Evolutionary conservation across 2,329 filamentous ascomycete genomes (phyloP).

Genomic region (Fusarium keratoplasticum): DNA sequence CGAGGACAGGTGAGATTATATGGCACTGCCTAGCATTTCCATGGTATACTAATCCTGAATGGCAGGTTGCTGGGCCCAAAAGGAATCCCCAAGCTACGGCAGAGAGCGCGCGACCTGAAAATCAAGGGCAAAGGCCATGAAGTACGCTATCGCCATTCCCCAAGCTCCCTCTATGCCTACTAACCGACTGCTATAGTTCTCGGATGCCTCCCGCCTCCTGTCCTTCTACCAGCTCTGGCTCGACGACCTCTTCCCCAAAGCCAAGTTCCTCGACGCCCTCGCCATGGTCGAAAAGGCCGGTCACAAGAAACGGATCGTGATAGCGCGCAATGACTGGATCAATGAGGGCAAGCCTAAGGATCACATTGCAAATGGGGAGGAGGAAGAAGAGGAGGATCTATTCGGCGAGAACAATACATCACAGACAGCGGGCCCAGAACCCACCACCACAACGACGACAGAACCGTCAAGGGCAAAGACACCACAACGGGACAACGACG

Average conservation of each 20-base stretch:
- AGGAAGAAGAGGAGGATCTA: conserved; percentile 15
- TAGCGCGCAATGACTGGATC: conserved; percentile 85
- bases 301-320: conserved; percentile 82
- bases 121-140: conserved; percentile 97
- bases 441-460: conserved; percentile 55
- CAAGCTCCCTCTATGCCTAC: background rate
- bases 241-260: conserved; percentile 94
- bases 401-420: conserved; percentile 42
- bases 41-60: background rate
- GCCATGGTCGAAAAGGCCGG: conserved; percentile 93
- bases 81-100: conserved; percentile 85
- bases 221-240: conserved; percentile 97
- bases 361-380: conserved; percentile 48
- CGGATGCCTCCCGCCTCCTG: conserved; percentile 83
- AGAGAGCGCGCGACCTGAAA: conserved; percentile 76
- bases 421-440: conserved; percentile 14
- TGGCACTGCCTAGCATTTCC: background rate
- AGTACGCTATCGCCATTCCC: conserved; percentile 56
- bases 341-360: conserved; percentile 74
- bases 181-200: conserved; percentile 68
- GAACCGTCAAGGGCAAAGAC: conserved; percentile 46
- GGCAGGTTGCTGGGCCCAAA: conserved; percentile 80
- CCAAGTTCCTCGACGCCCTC: conserved; percentile 90
- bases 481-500: conserved; percentile 33
- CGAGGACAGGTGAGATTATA: conserved; percentile 70